Evolutionary conservation across 257 asterid species (phyloP).

Genomic region (Solanum rostratum): DNA sequence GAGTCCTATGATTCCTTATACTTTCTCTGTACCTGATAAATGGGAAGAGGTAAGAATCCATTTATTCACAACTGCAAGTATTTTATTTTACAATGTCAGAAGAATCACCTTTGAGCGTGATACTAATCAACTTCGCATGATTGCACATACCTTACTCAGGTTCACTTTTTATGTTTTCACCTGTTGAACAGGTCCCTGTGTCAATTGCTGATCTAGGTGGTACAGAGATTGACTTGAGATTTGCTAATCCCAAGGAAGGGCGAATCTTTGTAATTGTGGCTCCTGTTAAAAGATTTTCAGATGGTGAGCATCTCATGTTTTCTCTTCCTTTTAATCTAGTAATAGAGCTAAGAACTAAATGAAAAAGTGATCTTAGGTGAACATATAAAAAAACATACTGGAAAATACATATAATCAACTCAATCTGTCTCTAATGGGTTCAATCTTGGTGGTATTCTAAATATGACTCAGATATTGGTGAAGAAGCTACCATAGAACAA

Average conservation of each 20-base stretch:
- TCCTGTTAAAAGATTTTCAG: conserved; percentile 80
- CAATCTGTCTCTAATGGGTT: not conserved
- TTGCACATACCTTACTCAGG: not conserved
- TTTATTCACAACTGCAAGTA: not conserved
- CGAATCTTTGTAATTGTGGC: conserved; percentile 75
- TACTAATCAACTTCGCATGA: not conserved
- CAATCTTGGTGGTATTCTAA: conserved; percentile 1
- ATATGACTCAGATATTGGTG: conserved; percentile 50
- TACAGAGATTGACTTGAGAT: conserved; percentile 92
- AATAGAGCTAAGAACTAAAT: not conserved
- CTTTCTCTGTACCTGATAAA: conserved; percentile 63
- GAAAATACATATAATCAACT: not conserved
- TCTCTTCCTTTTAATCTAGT: not conserved
- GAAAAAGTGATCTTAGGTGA: not conserved
- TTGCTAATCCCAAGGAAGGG: conserved; percentile 75
- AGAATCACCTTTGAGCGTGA: not conserved
- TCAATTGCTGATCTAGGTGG: conserved; percentile 97
- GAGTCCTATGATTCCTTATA: conserved; percentile 90
- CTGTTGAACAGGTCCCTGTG: conserved; percentile 66
- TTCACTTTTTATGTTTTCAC: not conserved
- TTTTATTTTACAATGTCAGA: not conserved
- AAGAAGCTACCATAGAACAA: conserved; percentile 62
- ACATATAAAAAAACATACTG: not conserved
- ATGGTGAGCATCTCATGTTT: conserved; percentile 30
- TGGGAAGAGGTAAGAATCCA: conserved; percentile 67